Evolutionary conservation across 768 basidiomycete species (phyloP).

Genomic region (Collybia nuda): DNA sequence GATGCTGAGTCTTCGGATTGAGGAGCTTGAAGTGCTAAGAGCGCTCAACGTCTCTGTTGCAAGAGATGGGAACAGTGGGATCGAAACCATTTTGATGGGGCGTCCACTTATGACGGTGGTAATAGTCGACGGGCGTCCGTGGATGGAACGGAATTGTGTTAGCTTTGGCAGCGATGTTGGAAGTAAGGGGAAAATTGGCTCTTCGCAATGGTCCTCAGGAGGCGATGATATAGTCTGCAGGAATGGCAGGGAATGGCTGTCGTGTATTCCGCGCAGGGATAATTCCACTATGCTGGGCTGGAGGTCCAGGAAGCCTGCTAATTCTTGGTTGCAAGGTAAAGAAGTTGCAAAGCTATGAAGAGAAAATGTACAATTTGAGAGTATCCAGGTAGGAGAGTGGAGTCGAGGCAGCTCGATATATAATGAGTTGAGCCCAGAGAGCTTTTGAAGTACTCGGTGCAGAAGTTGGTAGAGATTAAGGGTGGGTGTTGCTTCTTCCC

Average conservation of each 20-base stretch:
- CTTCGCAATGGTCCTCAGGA: constrained; percentile 2
- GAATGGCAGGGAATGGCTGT: constrained; percentile 19
- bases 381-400: constrained; percentile 47
- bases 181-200: constrained; percentile 31
- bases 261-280: constrained; percentile 52
- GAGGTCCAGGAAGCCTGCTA: constrained; percentile 51
- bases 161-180: constrained; percentile 46
- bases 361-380: constrained; percentile 40
- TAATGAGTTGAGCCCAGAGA: constrained; percentile 39
- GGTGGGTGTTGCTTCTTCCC: constrained; percentile 34
- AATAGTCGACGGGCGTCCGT: constrained; percentile 46
- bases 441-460: constrained; percentile 37
- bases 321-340: constrained; percentile 46
- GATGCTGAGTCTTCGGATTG: constrained; percentile 51
- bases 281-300: constrained; percentile 51
- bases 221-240: constrained; percentile 15
- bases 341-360: constrained; percentile 54
- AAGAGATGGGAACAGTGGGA: constrained; percentile 48
- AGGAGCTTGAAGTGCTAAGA: constrained; percentile 33
- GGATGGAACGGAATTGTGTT: constrained; percentile 50
- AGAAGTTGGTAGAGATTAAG: constrained; percentile 51
- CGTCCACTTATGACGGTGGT: constrained; percentile 43
- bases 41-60: constrained; percentile 42
- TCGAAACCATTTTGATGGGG: constrained; percentile 49
- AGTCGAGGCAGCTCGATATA: constrained; percentile 48